These are phyloP conservation scores for Gossypium arboreum DNA, from an alignment of 345 rosid genomes.

Conservation along the genomic window DNA sequence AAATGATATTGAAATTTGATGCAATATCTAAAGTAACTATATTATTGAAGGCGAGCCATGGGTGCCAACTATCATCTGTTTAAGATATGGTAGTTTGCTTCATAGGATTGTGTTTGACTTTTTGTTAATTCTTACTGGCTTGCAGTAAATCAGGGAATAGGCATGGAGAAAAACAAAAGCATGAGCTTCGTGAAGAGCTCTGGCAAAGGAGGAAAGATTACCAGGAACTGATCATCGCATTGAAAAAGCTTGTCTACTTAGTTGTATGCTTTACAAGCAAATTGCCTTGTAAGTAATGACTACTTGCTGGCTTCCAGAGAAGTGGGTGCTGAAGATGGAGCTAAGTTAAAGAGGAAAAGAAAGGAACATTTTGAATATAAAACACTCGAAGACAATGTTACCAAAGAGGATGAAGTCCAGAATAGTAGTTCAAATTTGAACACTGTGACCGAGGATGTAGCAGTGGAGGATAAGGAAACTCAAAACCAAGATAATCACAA, in stretches of 20 bases:
- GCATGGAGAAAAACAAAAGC: neutral
- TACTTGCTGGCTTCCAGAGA: neutral
- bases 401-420: neutral
- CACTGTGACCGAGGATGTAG: neutral
- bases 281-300: neutral
- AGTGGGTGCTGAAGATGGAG: neutral
- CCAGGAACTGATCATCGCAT: neutral
- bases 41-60: too few relatives aligned
- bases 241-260: neutral
- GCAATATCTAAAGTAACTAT: neutral
- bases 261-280: neutral
- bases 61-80: neutral
- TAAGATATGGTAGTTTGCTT: neutral
- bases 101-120: neutral
- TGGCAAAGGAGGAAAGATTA: neutral
- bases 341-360: constrained; percentile 13
- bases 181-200: neutral
- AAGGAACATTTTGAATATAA: neutral
- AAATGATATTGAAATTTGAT: neutral
- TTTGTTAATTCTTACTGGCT: neutral
- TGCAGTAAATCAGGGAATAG: neutral
- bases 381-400: neutral
- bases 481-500: neutral
- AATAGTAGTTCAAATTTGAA: neutral
- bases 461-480: neutral